Evolutionary conservation across 305 asterid genomes (phyloP).

Genomic region (Fraxinus dipetala): DNA sequence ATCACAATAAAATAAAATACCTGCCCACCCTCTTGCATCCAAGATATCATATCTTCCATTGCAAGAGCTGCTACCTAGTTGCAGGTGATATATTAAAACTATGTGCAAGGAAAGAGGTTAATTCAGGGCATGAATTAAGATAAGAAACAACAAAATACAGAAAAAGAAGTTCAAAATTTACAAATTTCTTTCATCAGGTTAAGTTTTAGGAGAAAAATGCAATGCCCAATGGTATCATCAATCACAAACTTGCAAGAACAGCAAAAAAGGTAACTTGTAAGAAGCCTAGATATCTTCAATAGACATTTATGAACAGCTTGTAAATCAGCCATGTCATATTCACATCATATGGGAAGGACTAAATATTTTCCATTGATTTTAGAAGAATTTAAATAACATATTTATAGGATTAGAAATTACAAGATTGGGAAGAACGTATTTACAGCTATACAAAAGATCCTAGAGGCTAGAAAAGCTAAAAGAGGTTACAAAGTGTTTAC

Average conservation of each 20-base stretch:
- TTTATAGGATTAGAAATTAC: neutral
- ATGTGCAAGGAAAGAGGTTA: slow-evolving; percentile 56
- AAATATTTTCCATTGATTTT: neutral
- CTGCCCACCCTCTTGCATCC: slow-evolving; percentile 99
- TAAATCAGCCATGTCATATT: neutral
- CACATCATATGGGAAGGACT: neutral
- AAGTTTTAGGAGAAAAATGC: neutral
- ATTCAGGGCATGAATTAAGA: slow-evolving; percentile 31
- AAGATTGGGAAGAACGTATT: neutral
- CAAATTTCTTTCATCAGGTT: neutral
- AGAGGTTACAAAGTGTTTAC: neutral
- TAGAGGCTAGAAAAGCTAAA: neutral
- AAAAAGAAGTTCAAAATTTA: slow-evolving; percentile 2
- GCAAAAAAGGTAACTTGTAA: neutral
- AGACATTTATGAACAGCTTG: neutral
- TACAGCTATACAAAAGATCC: neutral
- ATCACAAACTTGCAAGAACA: neutral
- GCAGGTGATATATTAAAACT: slow-evolving; percentile 77
- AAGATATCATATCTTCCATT: slow-evolving; percentile 97
- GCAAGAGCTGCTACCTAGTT: slow-evolving; percentile 99
- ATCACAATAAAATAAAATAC: slow-evolving; percentile 35
- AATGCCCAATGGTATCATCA: neutral
- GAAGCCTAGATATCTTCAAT: neutral
- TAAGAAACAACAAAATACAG: slow-evolving; percentile 17
- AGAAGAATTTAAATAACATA: neutral